phyloP scores from a whole-genome alignment of 106 monocot genomes.

The Allium cepa region DNA sequence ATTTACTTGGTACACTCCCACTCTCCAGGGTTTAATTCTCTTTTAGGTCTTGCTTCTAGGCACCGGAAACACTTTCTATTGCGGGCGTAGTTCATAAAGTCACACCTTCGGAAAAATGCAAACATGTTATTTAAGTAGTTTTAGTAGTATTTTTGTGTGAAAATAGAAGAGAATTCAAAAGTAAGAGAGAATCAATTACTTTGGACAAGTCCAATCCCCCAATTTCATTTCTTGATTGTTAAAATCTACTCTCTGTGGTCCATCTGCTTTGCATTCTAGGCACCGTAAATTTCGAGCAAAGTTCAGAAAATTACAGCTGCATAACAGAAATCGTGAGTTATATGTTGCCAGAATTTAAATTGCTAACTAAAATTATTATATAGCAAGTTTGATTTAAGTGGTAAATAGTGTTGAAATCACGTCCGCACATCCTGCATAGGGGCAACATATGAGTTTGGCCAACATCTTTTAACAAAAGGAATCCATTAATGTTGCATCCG shows the following conservation, averaged over 20 bases:
- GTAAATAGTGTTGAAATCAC: too few relatives aligned
- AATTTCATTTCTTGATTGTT: slow-evolving; percentile 54
- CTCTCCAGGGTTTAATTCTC: slow-evolving; percentile 50
- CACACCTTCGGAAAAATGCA: slow-evolving; percentile 27
- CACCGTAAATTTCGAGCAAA: slow-evolving; percentile 75
- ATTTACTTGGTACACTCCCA: slow-evolving; percentile 68
- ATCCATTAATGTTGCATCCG: too few relatives aligned
- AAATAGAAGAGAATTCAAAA: neutral
- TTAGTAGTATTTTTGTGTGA: neutral
- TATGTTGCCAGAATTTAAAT: too few relatives aligned
- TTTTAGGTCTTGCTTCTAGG: slow-evolving; percentile 28
- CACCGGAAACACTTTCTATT: slow-evolving; percentile 52
- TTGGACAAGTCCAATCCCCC: slow-evolving; percentile 86
- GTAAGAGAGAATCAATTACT: slow-evolving; percentile 21
- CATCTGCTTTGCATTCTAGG: slow-evolving; percentile 57
- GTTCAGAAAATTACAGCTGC: slow-evolving; percentile 89
- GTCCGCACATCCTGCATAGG: too few relatives aligned
- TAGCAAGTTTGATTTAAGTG: too few relatives aligned
- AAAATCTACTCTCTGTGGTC: slow-evolving; percentile 38
- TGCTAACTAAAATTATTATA: too few relatives aligned
- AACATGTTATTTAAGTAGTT: neutral
- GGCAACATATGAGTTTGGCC: too few relatives aligned
- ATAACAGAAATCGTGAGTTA: neutral
- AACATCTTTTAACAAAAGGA: too few relatives aligned
- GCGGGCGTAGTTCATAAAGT: slow-evolving; percentile 69